phyloP scores from a whole-genome alignment of 208 protist genomes.

The Crithidia fasciculata region DNA sequence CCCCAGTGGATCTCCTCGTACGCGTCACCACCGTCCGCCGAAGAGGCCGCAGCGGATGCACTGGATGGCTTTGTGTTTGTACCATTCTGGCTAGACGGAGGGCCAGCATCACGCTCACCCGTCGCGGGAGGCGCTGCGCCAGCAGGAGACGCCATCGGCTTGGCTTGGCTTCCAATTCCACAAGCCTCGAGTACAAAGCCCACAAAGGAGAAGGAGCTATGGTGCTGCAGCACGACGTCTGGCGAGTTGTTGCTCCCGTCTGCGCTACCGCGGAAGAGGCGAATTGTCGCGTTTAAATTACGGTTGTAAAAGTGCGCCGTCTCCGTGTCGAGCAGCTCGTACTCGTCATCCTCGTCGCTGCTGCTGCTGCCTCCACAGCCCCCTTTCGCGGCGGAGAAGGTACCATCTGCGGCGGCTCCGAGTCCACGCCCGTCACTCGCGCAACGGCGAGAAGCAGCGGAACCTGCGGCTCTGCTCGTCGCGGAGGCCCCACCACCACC shows the following conservation, averaged over 20 bases:
- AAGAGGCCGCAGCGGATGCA: not conserved
- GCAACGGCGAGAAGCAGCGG: not conserved
- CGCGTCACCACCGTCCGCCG: conserved; percentile 1
- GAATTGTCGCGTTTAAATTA: conserved; percentile 57
- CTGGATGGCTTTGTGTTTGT: not conserved
- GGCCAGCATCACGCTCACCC: not conserved
- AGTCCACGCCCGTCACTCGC: not conserved
- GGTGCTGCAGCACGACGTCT: conserved; percentile 46
- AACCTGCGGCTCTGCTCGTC: no score
- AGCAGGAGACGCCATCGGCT: not conserved
- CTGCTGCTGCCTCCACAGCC: conserved; percentile 24
- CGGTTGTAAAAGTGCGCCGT: conserved; percentile 65
- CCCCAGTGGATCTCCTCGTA: conserved; percentile 73
- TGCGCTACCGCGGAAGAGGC: conserved; percentile 63
- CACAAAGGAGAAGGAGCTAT: conserved; percentile 73
- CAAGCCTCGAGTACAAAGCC: conserved; percentile 71
- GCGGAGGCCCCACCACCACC: not conserved
- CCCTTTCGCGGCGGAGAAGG: not conserved
- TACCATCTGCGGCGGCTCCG: conserved; percentile 17
- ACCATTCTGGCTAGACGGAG: not conserved
- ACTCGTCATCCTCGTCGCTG: conserved; percentile 19
- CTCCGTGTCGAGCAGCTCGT: conserved; percentile 40
- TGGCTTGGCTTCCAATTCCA: conserved; percentile 40
- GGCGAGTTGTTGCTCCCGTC: conserved; percentile 57
- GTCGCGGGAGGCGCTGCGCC: not conserved